A percentile compares a stretch with the other conserved stretches of the same genome.
These are phyloP conservation scores for Arctostaphylos glauca DNA, from an alignment of 148 eudicot genomes.

Conservation along the genomic window DNA sequence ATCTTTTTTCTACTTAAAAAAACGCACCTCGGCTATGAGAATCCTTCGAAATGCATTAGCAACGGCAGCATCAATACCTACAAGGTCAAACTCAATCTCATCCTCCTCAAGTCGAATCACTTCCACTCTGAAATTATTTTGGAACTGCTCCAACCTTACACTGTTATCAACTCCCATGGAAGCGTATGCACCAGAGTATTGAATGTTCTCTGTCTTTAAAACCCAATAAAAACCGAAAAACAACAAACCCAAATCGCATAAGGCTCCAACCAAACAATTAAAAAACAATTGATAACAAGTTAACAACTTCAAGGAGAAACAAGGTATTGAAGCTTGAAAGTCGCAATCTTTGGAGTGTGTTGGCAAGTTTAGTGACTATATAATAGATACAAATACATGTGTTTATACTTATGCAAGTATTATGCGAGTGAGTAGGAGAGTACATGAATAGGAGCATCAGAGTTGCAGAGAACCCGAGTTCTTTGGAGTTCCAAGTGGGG, in stretches of 20 bases:
- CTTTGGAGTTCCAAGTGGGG: constrained; percentile 66
- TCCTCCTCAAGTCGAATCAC: constrained; percentile 60
- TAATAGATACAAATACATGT: background rate
- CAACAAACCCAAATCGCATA: constrained; percentile 3
- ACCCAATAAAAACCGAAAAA: background rate
- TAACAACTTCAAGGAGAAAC: constrained; percentile 2
- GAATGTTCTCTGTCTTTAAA: constrained; percentile 64
- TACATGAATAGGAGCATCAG: constrained; percentile 74
- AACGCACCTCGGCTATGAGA: constrained; percentile 77
- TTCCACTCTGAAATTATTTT: constrained; percentile 54
- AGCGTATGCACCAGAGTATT: constrained; percentile 77
- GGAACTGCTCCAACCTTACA: constrained; percentile 54
- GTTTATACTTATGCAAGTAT: background rate
- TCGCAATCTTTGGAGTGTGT: too few species aligned
- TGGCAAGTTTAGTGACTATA: background rate
- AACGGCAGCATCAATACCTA: constrained; percentile 81
- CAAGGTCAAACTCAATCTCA: constrained; percentile 81
- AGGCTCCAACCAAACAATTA: background rate
- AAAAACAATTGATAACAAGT: background rate
- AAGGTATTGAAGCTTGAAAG: background rate
- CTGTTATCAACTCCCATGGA: constrained; percentile 77
- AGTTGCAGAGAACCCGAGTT: constrained; percentile 68
- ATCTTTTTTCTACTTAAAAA: background rate
- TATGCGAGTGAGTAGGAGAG: background rate
- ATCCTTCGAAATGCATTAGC: constrained; percentile 94